phyloP scores from a whole-genome alignment of 805 yeast genomes.

The Nakazawaea anatomiae region DNA sequence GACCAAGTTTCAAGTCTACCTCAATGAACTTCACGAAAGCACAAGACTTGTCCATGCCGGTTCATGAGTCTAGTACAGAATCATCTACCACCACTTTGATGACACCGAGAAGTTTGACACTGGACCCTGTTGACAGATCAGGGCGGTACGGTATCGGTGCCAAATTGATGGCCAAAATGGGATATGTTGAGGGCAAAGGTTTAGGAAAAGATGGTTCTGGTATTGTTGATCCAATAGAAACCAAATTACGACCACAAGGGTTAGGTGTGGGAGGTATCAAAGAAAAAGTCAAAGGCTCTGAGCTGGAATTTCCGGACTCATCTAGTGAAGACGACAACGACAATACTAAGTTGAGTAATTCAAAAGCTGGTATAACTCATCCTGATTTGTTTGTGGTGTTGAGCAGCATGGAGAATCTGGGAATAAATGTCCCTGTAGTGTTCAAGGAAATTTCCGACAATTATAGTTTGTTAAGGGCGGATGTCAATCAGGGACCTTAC shows the following conservation, averaged over 20 bases:
- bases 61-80: too few species aligned
- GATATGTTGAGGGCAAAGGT: conserved; percentile 79
- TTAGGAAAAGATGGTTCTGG: conserved; percentile 74
- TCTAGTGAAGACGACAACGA: neutral
- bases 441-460: conserved; percentile 30
- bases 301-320: conserved; percentile 13
- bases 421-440: conserved; percentile 28
- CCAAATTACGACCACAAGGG: conserved; percentile 57
- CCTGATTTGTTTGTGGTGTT: conserved; percentile 32
- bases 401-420: conserved; percentile 27
- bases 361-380: neutral
- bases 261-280: conserved; percentile 67
- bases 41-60: neutral
- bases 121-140: conserved; percentile 9
- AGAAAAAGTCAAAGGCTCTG: conserved; percentile 26
- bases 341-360: neutral
- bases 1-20: conserved; percentile 25
- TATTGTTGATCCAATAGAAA: conserved; percentile 73
- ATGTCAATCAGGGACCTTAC: conserved; percentile 6
- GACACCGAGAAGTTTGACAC: neutral
- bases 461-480: neutral
- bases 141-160: conserved; percentile 81
- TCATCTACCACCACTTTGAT: neutral
- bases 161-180: conserved; percentile 72
- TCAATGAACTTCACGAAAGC: conserved; percentile 3